These are phyloP conservation scores for Suillus variegatus DNA, from an alignment of 768 basidiomycete genomes.

Conservation along the genomic window DNA sequence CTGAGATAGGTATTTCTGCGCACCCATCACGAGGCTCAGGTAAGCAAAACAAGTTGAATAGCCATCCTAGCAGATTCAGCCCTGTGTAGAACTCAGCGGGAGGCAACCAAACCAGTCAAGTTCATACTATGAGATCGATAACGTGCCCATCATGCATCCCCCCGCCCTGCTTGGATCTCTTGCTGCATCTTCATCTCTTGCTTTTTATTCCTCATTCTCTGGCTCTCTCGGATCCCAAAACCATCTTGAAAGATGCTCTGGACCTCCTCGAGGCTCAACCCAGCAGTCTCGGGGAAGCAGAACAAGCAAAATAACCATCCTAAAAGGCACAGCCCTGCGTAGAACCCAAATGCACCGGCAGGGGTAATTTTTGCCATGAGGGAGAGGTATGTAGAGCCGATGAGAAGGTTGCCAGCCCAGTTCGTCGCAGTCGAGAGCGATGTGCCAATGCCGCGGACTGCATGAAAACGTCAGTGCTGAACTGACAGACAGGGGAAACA, in stretches of 20 bases:
- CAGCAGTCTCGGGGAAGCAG: conserved; percentile 82
- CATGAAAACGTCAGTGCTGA: not conserved
- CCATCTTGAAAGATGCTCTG: conserved; percentile 60
- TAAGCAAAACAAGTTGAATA: conserved; percentile 71
- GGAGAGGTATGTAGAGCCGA: conserved; percentile 78
- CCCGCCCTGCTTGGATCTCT: not conserved
- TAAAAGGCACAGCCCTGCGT: conserved; percentile 69
- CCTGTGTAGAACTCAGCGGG: conserved; percentile 76
- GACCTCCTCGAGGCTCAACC: conserved; percentile 69
- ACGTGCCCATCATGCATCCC: not conserved
- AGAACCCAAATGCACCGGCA: conserved; percentile 75
- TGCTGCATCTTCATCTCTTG: conserved; percentile 39
- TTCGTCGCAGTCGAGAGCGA: conserved; percentile 75
- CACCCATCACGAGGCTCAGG: conserved; percentile 39
- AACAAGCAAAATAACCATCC: conserved; percentile 68
- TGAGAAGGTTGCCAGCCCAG: conserved; percentile 77
- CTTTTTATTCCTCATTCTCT: conserved; percentile 48
- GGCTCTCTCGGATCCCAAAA: conserved; percentile 64
- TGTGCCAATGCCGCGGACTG: conserved; percentile 77
- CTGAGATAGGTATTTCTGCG: not conserved
- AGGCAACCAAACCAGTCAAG: conserved; percentile 23
- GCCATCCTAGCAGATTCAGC: conserved; percentile 64
- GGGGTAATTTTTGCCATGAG: conserved; percentile 76
- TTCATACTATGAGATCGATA: not conserved
- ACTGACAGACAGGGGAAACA: not conserved